Base-by-base conservation (phyloP, 176 grass and related monocot species). In the Alopecurus myosuroides region DNA sequence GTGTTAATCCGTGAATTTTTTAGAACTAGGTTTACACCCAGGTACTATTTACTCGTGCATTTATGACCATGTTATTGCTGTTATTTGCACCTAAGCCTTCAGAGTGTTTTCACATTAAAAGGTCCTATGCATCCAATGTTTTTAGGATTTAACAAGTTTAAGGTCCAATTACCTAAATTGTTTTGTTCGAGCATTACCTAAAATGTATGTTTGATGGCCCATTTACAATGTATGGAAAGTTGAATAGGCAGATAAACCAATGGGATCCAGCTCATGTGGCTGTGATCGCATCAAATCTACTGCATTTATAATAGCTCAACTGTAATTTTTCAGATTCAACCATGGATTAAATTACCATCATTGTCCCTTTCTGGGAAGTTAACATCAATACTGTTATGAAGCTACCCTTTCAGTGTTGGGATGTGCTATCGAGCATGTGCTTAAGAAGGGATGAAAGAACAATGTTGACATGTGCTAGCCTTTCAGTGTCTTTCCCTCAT, bases 21-120 rank as follows among this genome's bases (percentile, higher is more conserved):
- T 83, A 84, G 4, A 77, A 70, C 49, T 50, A 85, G 85, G 76
- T 94, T 94, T 77, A 83, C 76, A 74, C 89, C 89, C 6, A 94
- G 92, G 92, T 94, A 87, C n/a, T 76, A 22, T 74, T 74, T 20
- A 74, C 2, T 48, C 3, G 13, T 48, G 25, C 70, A 14, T 5
- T 29, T 67, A 81, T 77, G 3, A 42, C 6, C 42, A 1, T 39
- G 31, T 3, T 39, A 56, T 74, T 74, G 26, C 26, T 74, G 25
- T 49, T 74, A 49, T 49, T 4, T 70, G 70, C 70, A 73, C 17
- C 41, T 73, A 73, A 29, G 70, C 1, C 14, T 17, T 3, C 40
- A 73, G 6, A 46, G 25, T 17, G 41, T 73, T n/a, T 23, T 42
- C 36, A 25, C 67, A 70, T 70, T 41, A 13, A 42, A 25, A 25